phyloP scores from a whole-genome alignment of 176 grass and related monocot genomes.

The Cocos nucifera region DNA sequence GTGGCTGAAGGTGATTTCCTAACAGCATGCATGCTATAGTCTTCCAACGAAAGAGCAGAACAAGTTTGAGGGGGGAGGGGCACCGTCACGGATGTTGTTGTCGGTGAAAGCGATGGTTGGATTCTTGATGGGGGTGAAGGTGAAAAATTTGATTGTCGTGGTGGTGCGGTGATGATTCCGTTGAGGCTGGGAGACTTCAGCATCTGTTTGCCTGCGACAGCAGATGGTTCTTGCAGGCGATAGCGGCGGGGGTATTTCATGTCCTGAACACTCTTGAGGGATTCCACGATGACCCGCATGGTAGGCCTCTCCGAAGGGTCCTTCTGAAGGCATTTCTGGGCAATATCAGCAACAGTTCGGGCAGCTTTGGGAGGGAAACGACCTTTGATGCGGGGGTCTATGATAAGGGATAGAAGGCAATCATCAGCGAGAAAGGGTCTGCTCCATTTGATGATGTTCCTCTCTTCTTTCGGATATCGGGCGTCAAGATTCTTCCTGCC shows the following conservation, averaged over 20 bases:
- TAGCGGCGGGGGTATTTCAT: slow-evolving; percentile 71
- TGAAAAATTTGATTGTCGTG: slow-evolving; percentile 45
- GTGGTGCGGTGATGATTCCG: slow-evolving; percentile 46
- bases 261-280: slow-evolving; percentile 51
- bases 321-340: slow-evolving; percentile 68
- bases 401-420: slow-evolving; percentile 84
- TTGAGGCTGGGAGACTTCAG: slow-evolving; percentile 81
- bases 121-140: slow-evolving; percentile 33
- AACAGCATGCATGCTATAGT: slow-evolving; percentile 34
- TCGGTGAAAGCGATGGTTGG: slow-evolving; percentile 27
- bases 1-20: slow-evolving; percentile 39
- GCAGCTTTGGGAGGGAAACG: slow-evolving; percentile 84
- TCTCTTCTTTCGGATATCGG: slow-evolving; percentile 64
- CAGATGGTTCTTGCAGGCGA: slow-evolving; percentile 75
- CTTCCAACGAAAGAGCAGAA: slow-evolving; percentile 42
- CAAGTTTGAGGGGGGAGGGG: slow-evolving; percentile 49
- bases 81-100: slow-evolving; percentile 39
- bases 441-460: slow-evolving; percentile 81
- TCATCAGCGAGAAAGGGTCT: slow-evolving; percentile 82
- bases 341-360: slow-evolving; percentile 64
- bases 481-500: slow-evolving; percentile 79
- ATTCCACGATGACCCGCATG: slow-evolving; percentile 73
- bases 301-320: slow-evolving; percentile 81
- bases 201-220: slow-evolving; percentile 64
- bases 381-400: slow-evolving; percentile 89